Evolutionary conservation across 768 basidiomycete genomes (phyloP), one percentile per base, ranked within the genome.

Genomic region (Coprinopsis strossmayeri): DNA sequence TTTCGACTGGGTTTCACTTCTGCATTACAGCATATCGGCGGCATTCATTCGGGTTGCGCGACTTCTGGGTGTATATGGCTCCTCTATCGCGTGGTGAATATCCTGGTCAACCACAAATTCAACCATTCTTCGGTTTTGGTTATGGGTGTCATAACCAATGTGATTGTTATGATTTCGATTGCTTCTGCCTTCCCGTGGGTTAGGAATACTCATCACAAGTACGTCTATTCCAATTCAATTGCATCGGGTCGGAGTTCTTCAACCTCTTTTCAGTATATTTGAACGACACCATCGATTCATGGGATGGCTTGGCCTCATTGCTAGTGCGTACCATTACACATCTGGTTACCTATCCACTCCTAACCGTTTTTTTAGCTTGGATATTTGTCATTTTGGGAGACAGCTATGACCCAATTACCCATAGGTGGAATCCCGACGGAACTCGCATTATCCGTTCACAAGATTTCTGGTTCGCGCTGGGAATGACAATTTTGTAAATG

Each of bases 41-140:
- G 88, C 18, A 87, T 90, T 53, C 88, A 91, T 59, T 83, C 82
- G n/a, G 86, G 87, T 24, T 90, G 88, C 61, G 86, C 86, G 2
- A 66, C 75, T 21, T 87, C 87, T 26, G 87, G 85, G 41, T 77
- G 84, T 49, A 67, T 76, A 13, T 90, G 87, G 87, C 72, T 89
- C 38, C 65, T 87, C 42, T 78, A 78, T 55, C 77, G 77, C 59
- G 64, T 87, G 35, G 68, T 74, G 32, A 64, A 71, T 27, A 75
- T 82, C 26, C 75, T 78, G 58, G 70, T 69, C 27, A 58, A 76
- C 54, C 79, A 72, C 58, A 63, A 66, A 51, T 53, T 69, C 48
- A 82, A 78, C 54, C 74, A 77, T 49, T 68, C 71, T 42, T 69
- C 79, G 2, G 66, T 88, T 17, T 62, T 88, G 15, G 71, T 75